Evolutionary conservation across 257 asterid species (phyloP).

Genomic region (Nicotiana attenuata): DNA sequence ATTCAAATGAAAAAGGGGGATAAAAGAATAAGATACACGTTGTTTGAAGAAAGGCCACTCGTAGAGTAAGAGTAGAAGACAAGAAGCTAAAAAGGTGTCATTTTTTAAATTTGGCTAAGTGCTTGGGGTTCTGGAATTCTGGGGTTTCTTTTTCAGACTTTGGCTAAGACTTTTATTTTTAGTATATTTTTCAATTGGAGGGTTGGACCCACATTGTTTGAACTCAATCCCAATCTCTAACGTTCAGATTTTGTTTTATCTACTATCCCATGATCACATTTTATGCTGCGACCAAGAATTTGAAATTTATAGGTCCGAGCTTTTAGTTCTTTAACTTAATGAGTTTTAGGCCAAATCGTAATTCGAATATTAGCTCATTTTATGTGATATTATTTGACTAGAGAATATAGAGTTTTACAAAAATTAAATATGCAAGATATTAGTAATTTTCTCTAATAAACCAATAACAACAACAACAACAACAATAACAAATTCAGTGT

Average conservation of each 20-base stretch:
- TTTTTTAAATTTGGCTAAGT: slow-evolving; percentile 10
- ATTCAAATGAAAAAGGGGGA: slow-evolving; percentile 50
- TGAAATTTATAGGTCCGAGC: too few relatives aligned
- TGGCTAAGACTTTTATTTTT: not conserved
- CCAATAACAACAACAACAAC: too few relatives aligned
- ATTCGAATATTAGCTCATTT: not conserved
- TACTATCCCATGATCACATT: too few relatives aligned
- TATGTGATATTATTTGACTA: not conserved
- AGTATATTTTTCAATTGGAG: slow-evolving; percentile 5
- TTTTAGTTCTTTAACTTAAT: too few relatives aligned
- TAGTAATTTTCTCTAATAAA: too few relatives aligned
- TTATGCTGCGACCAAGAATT: not conserved
- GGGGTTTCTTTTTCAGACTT: not conserved
- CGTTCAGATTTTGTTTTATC: not conserved
- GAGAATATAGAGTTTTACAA: too few relatives aligned
- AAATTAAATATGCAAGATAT: too few relatives aligned
- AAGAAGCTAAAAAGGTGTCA: not conserved
- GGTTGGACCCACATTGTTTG: slow-evolving; percentile 5
- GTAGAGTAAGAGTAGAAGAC: not conserved
- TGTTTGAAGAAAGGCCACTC: slow-evolving; percentile 25
- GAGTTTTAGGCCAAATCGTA: too few relatives aligned
- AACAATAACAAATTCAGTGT: too few relatives aligned
- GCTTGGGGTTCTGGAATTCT: not conserved
- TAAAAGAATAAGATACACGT: slow-evolving; percentile 25
- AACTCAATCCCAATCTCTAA: not conserved